A percentile compares a stretch with the other conserved stretches of the same genome.
Conservation (phyloP, 805 yeast species). For the Metschnikowia drakensbergensis region DNA sequence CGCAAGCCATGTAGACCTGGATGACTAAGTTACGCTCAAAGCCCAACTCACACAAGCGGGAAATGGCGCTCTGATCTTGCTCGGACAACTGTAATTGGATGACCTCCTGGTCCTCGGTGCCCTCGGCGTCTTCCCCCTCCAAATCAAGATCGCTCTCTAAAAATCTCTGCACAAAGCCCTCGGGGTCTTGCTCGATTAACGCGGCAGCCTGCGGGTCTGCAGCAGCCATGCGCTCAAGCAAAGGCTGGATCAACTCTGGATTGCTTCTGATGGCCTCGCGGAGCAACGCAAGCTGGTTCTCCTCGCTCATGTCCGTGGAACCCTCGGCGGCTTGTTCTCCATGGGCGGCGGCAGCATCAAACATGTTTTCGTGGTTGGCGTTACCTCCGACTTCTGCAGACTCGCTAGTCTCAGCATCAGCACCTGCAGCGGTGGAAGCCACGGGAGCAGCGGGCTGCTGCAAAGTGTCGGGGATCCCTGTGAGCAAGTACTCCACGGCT, state of each 20-base stretch:
- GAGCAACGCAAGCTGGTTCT: conserved; percentile 49
- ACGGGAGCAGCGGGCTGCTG: conserved; percentile 30
- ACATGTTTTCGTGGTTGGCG: conserved; percentile 41
- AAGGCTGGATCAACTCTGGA: conserved; percentile 83
- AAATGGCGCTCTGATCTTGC: conserved; percentile 86
- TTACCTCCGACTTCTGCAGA: not conserved
- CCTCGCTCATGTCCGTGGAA: conserved; percentile 38
- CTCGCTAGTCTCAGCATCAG: conserved; percentile 17
- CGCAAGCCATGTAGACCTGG: conserved; percentile 96
- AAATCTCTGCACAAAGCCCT: conserved; percentile 72
- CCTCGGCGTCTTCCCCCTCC: conserved; percentile 37
- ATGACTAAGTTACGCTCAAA: conserved; percentile 83
- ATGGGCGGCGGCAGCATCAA: conserved; percentile 45
- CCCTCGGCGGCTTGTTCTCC: conserved; percentile 26
- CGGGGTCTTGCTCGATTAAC: conserved; percentile 82
- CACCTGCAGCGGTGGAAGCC: conserved; percentile 18
- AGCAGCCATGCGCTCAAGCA: conserved; percentile 76
- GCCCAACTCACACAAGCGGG: conserved; percentile 86
- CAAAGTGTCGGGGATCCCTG: conserved; percentile 77
- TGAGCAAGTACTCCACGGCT: conserved; percentile 90
- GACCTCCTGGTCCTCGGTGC: conserved; percentile 25
- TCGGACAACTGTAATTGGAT: conserved; percentile 62
- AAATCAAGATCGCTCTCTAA: conserved; percentile 52
- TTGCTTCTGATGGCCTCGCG: conserved; percentile 77
- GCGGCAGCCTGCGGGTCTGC: conserved; percentile 83